Evolutionary conservation across 345 rosid species (phyloP).

Genomic region (thale cress (Arabidopsis thaliana)): DNA sequence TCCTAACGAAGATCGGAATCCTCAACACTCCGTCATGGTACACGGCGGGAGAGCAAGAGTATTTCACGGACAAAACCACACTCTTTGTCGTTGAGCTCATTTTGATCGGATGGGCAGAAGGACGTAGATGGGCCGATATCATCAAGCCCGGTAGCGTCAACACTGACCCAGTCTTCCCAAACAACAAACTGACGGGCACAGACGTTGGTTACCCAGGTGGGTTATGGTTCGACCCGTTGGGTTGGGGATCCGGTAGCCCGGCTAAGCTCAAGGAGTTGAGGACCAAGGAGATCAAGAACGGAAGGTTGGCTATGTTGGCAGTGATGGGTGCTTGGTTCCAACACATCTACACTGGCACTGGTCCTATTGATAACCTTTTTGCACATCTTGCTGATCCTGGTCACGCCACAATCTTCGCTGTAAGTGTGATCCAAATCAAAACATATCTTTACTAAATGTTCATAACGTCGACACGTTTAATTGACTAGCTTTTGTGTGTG

Average conservation of each 20-base stretch:
- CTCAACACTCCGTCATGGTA: slow-evolving; percentile 97
- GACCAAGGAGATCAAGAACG: slow-evolving; percentile 96
- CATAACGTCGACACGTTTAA: not conserved
- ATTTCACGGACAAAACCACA: slow-evolving; percentile 92
- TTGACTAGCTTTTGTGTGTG: slow-evolving; percentile 20
- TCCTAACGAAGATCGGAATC: slow-evolving; percentile 84
- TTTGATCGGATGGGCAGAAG: slow-evolving; percentile 97
- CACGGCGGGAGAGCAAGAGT: slow-evolving; percentile 78
- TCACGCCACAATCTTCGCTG: slow-evolving; percentile 90
- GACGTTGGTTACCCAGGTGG: slow-evolving; percentile 99
- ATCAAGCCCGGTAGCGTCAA: slow-evolving; percentile 94
- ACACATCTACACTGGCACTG: slow-evolving; percentile 95
- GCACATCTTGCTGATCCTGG: slow-evolving; percentile 99
- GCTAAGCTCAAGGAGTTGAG: slow-evolving; percentile 89
- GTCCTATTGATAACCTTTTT: slow-evolving; percentile 95
- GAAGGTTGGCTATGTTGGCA: slow-evolving; percentile 96
- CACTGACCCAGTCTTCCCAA: slow-evolving; percentile 95
- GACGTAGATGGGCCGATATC: slow-evolving; percentile 96
- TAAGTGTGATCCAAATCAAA: slow-evolving; percentile 43
- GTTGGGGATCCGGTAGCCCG: slow-evolving; percentile 87
- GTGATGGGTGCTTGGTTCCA: slow-evolving; percentile 99
- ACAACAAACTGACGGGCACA: slow-evolving; percentile 95
- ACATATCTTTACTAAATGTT: no score
- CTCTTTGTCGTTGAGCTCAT: slow-evolving; percentile 79
- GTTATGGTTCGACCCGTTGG: slow-evolving; percentile 96